These are phyloP conservation scores for Carallia brachiata DNA, from an alignment of 345 rosid species.

Conservation along the genomic window DNA sequence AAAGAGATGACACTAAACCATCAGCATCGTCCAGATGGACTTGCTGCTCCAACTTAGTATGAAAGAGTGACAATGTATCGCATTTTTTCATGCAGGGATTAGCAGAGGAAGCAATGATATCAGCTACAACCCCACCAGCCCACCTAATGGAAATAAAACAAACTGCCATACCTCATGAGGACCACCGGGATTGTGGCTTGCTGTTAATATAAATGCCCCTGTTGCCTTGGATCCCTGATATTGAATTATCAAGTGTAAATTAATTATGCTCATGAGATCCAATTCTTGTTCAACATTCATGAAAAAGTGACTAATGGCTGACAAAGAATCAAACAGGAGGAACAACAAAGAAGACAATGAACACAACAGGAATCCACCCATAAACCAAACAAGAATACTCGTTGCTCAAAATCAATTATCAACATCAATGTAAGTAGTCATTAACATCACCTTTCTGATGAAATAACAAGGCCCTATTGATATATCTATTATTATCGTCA, in stretches of 20 bases:
- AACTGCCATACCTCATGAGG: conserved; percentile 70
- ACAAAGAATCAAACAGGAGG: too few species aligned
- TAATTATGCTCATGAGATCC: not conserved
- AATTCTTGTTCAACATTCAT: not conserved
- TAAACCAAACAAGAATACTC: too few species aligned
- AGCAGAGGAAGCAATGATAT: not conserved
- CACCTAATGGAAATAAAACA: not conserved
- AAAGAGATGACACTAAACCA: not conserved
- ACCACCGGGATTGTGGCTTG: conserved; percentile 99
- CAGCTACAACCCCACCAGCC: not conserved
- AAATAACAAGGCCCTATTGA: too few species aligned
- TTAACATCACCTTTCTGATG: too few species aligned
- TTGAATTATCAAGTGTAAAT: conserved; percentile 18
- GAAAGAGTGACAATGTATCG: not conserved
- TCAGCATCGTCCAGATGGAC: not conserved
- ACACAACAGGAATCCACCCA: too few species aligned
- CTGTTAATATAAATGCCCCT: conserved; percentile 94
- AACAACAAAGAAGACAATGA: too few species aligned
- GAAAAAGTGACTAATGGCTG: not conserved
- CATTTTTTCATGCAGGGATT: not conserved
- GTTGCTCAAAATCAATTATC: too few species aligned
- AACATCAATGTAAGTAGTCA: too few species aligned
- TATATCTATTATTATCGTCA: too few species aligned
- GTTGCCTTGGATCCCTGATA: conserved; percentile 91
- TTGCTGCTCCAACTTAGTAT: not conserved